Evolutionary conservation across 176 grass and related monocot species (phyloP).

Genomic region (Oryza nivara): DNA sequence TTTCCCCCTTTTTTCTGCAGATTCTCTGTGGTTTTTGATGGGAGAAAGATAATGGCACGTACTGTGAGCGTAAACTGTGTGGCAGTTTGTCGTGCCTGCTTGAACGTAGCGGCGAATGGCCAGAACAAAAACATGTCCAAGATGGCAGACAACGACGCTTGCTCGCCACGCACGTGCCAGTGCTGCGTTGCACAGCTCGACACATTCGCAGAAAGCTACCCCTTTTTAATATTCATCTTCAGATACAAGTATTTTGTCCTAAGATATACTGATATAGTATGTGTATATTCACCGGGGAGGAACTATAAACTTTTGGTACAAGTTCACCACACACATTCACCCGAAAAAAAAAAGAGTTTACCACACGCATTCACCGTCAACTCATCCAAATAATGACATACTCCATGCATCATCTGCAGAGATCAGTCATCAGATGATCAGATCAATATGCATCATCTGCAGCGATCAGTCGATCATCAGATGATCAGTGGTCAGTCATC

Average conservation of each 20-base stretch:
- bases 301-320: too few relatives aligned
- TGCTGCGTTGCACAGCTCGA: neutral
- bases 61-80: slow-evolving; percentile 8
- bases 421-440: too few relatives aligned
- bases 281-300: too few relatives aligned
- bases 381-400: neutral
- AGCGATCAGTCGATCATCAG: too few relatives aligned
- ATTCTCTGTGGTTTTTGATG: neutral
- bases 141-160: neutral
- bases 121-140: slow-evolving; percentile 4
- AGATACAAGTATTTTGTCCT: neutral
- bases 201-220: neutral
- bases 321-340: too few relatives aligned
- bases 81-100: slow-evolving; percentile 35
- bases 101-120: slow-evolving; percentile 19
- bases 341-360: too few relatives aligned
- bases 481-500: neutral
- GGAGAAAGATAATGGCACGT: neutral
- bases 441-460: neutral
- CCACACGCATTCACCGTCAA: neutral
- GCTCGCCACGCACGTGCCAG: slow-evolving; percentile 9
- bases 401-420: neutral
- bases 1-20: neutral
- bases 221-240: neutral
- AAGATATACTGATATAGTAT: neutral